Percentiles rank a stretch among this genome's conserved stretches.
Evolutionary conservation across 371 early-diverging fungal species (phyloP).

Genomic region (Synchytrium microbalum): DNA sequence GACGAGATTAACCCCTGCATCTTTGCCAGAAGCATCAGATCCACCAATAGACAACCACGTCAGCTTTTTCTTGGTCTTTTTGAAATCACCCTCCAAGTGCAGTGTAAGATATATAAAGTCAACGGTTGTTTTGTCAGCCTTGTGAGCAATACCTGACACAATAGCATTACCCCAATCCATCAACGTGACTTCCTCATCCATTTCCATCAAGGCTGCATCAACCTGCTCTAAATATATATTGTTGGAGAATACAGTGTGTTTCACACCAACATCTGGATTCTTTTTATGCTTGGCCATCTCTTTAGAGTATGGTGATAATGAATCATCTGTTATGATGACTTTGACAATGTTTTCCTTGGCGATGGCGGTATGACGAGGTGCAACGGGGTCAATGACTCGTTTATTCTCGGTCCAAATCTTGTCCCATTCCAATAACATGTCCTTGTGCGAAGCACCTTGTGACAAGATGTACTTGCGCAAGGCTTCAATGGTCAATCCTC

Average conservation of each 20-base stretch:
- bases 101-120: slow-evolving; percentile 44
- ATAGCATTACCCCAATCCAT: slow-evolving; percentile 99
- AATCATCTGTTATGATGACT: slow-evolving; percentile 55
- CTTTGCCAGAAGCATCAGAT: slow-evolving; percentile 43
- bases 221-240: slow-evolving; percentile 79
- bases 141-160: slow-evolving; percentile 54
- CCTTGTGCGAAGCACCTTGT: slow-evolving; percentile 99
- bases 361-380: slow-evolving; percentile 89
- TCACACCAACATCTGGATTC: slow-evolving; percentile 87
- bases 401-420: slow-evolving; percentile 99
- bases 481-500: slow-evolving; percentile 98
- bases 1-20: slow-evolving; percentile 50
- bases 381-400: slow-evolving; percentile 92
- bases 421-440: slow-evolving; percentile 96
- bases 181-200: slow-evolving; percentile 92
- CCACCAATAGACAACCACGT: slow-evolving; percentile 80
- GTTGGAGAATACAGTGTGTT: slow-evolving; percentile 72
- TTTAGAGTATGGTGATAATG: slow-evolving; percentile 45
- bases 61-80: slow-evolving; percentile 98
- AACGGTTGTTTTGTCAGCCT: slow-evolving; percentile 23
- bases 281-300: slow-evolving; percentile 88
- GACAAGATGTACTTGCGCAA: slow-evolving; percentile 96
- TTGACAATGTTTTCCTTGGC: slow-evolving; percentile 53
- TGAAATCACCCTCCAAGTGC: slow-evolving; percentile 94
- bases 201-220: slow-evolving; percentile 76